Evolutionary conservation across 768 basidiomycete species (phyloP), one percentile per base, ranked within the genome.

Genomic region (Phlegmacium glaucopus): DNA sequence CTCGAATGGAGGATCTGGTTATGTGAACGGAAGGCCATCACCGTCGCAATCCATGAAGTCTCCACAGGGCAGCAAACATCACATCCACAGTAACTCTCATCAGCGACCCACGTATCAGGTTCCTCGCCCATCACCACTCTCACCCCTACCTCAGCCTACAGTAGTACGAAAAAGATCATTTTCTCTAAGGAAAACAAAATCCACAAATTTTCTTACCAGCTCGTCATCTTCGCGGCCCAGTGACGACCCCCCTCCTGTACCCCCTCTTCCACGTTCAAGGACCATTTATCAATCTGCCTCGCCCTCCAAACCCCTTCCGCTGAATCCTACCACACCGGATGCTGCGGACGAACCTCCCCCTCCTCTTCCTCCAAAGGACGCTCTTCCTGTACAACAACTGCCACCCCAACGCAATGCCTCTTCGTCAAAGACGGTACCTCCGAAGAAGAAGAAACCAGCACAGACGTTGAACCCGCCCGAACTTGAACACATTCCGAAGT

Each of bases 401-500:
- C 39, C 37, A 34, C 47, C 27, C 5, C 22, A 22, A 22, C 22
- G 22, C 43, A 15, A 39, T 25, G 2, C 45, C 41, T 18, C 32
- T 17, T 16, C 39, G 18, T 38, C 42, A 25, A 39, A 47, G 35
- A 32, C 45, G 13, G 9, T 15, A 34, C 9, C 32, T 11, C 48
- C 45, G 40, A 67, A 58, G 48, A 68, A 68, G 63, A 85, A 79
- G 65, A 76, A 72, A 51, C 62, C 63, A 17, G 50, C 60, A 2
- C 65, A 69, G 37, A 58, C 69, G 7, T 64, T 88, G 37, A 78
- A 82, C 54, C 84, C 87, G 37, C 96, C 96, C 1, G 82, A 89
- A 43, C 71, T 97, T 39, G 68, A 73, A 39, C 77, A 85, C 58
- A 80, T 98, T 43, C 87, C 90, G n/a, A 75, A 82, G 50, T 64